phyloP scores from a whole-genome alignment of 805 yeast genomes.

The Ogataea sp. region DNA sequence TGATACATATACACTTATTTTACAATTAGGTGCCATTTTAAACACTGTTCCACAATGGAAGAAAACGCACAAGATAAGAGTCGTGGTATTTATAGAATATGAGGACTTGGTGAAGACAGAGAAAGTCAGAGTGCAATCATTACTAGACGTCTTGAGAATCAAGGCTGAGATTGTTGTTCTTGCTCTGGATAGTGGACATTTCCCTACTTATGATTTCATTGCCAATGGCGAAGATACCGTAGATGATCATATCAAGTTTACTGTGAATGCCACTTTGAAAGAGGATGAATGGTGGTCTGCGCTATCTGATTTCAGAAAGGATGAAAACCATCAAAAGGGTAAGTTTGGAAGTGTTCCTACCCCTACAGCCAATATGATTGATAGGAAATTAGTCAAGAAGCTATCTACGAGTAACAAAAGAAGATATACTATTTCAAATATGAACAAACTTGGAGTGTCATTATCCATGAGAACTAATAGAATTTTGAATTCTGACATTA shows the following conservation, averaged over 20 bases:
- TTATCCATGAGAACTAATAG: slow-evolving; percentile 65
- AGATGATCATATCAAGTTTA: slow-evolving; percentile 26
- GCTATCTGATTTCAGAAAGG: slow-evolving; percentile 48
- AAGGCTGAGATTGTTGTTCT: slow-evolving; percentile 73
- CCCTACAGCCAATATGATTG: slow-evolving; percentile 7
- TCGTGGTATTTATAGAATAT: slow-evolving; percentile 84
- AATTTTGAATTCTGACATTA: slow-evolving; percentile 28
- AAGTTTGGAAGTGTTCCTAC: slow-evolving; percentile 1
- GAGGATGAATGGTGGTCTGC: slow-evolving; percentile 87
- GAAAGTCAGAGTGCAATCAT: slow-evolving; percentile 44
- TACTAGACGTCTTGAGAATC: slow-evolving; percentile 74
- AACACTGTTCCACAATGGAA: slow-evolving; percentile 94
- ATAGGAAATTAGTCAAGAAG: slow-evolving; percentile 17
- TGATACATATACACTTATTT: slow-evolving; percentile 89
- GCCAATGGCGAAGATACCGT: slow-evolving; percentile 55
- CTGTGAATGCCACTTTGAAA: slow-evolving; percentile 41
- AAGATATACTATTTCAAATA: slow-evolving; percentile 48
- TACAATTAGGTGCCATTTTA: slow-evolving; percentile 89
- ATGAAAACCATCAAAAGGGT: slow-evolving; percentile 12
- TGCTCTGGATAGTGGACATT: slow-evolving; percentile 50
- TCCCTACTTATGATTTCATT: slow-evolving; percentile 63
- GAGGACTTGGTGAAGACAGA: slow-evolving; percentile 67
- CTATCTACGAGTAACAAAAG: slow-evolving; percentile 26
- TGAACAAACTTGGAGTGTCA: slow-evolving; percentile 73
- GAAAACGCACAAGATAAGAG: slow-evolving; percentile 61